These are phyloP conservation scores for Ogataea neopini DNA, from an alignment of 805 yeast species.

Conservation along the genomic window DNA sequence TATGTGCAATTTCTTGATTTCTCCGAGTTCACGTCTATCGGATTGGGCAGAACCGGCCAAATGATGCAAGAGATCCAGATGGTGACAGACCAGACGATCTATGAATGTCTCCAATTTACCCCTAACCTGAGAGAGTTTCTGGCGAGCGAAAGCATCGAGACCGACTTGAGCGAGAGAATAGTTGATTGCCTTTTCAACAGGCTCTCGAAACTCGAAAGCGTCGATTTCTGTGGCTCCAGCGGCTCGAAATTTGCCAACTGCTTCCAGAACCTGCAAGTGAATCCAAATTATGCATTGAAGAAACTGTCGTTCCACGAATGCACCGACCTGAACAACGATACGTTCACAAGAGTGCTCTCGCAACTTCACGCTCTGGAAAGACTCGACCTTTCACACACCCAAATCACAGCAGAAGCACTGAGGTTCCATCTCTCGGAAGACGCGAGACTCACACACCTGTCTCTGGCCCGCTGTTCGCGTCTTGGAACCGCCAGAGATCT, in stretches of 20 bases:
- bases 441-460: conserved; percentile 70
- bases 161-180: conserved; percentile 67
- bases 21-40: conserved; percentile 85
- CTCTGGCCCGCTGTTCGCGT: conserved; percentile 63
- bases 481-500: conserved; percentile 68
- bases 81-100: conserved; percentile 75
- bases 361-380: conserved; percentile 57
- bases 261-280: conserved; percentile 46
- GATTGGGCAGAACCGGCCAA: conserved; percentile 82
- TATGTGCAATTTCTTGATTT: conserved; percentile 80
- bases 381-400: conserved; percentile 80
- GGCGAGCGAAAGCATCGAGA: conserved; percentile 83
- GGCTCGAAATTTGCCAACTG: conserved; percentile 61
- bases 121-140: conserved; percentile 76
- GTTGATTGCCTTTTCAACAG: conserved; percentile 55
- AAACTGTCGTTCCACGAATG: conserved; percentile 85
- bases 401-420: conserved; percentile 65
- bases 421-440: conserved; percentile 50
- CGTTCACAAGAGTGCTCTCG: conserved; percentile 58
- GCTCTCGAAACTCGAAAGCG: conserved; percentile 57
- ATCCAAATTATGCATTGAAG: conserved; percentile 32
- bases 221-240: conserved; percentile 90
- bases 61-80: conserved; percentile 92
- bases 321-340: conserved; percentile 65
- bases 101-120: conserved; percentile 58